phyloP scores from a whole-genome alignment of 306 rosid genomes.

The Cajanus cajan region DNA sequence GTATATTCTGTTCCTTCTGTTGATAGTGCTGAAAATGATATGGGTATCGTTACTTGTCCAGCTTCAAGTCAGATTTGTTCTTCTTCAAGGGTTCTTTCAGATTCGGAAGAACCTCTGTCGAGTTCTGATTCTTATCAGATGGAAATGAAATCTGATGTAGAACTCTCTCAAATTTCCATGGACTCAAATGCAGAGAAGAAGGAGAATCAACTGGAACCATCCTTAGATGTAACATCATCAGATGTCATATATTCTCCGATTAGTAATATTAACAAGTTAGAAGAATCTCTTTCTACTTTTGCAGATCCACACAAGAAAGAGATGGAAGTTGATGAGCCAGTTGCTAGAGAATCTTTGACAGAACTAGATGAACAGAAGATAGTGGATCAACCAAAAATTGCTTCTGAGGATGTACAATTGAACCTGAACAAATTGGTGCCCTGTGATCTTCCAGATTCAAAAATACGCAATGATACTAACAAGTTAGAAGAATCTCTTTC shows the following conservation, averaged over 20 bases:
- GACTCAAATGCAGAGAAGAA: constrained; percentile 35
- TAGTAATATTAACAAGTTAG: constrained; percentile 28
- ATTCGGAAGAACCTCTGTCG: constrained; percentile 37
- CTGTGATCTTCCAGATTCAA: constrained; percentile 37
- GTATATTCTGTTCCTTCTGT: constrained; percentile 24
- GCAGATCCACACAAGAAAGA: not conserved
- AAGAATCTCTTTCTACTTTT: constrained; percentile 35
- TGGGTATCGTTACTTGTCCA: constrained; percentile 26
- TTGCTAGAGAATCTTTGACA: constrained; percentile 36
- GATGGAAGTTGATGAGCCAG: constrained; percentile 33
- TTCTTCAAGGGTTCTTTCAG: constrained; percentile 34
- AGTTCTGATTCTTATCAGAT: constrained; percentile 35
- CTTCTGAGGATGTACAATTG: constrained; percentile 34
- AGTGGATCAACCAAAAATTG: constrained; percentile 35
- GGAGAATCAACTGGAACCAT: constrained; percentile 32
- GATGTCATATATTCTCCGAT: constrained; percentile 34
- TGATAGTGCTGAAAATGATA: constrained; percentile 29
- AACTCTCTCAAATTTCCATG: constrained; percentile 35
- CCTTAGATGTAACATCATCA: constrained; percentile 29
- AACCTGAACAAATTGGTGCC: constrained; percentile 25
- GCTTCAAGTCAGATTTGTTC: constrained; percentile 40
- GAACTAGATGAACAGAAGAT: constrained; percentile 34
- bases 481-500: constrained; percentile 45
- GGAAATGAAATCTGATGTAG: constrained; percentile 39
- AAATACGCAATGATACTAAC: constrained; percentile 29